Evolutionary conservation across 1,284 basidiomycete species (phyloP), one percentile per base, ranked within the genome.

Genomic region (Jaminaea rosea): DNA sequence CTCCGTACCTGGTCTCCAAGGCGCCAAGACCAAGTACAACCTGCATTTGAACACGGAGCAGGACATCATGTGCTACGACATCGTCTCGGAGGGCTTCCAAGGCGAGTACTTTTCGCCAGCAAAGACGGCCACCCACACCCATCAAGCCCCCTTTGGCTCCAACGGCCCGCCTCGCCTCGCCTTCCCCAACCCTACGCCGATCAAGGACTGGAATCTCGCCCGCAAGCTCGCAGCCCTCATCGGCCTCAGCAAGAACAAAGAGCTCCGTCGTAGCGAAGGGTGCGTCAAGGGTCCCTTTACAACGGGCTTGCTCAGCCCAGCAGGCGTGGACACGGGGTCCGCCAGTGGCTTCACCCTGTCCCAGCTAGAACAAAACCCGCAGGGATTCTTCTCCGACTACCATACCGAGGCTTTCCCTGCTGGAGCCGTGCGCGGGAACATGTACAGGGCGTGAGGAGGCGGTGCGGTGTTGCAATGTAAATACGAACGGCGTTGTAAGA

Each of bases 61-160:
- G 34, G 28, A 58, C 46, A 51, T 51, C 17, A 23, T 58, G 32
- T 58, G 56, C 54, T 58, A 58, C 52, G 11, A 49, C 61, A 75
- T 75, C 56, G 57, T 72, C 49, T 24, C 44, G 17, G 41, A 39
- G 11, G 45, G 37, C 26, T 29, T 49, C 44, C 23, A 21, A 7
- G 74, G 73, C n/a, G 58, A 72, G 50, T 76, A 76, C 67, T 55
- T 46, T 1, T 69, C 65, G 3, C 71, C 72, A 2, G 75, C 75
- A 13, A 53, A 50, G 39, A 76, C 75, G 19, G 69, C 74, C 4
- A 75, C 75, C 1, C 75, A 76, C 59, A 74, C 75, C 49, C 74
- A 76, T 60, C 52, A 74, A 46, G 72, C 69, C 21, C 51, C 51
- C 15, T 47, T 29, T 2, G 75, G 75, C n/a, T 44, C 46, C 5